phyloP scores from a whole-genome alignment of 768 basidiomycete genomes.

The Cyathus striatus region DNA sequence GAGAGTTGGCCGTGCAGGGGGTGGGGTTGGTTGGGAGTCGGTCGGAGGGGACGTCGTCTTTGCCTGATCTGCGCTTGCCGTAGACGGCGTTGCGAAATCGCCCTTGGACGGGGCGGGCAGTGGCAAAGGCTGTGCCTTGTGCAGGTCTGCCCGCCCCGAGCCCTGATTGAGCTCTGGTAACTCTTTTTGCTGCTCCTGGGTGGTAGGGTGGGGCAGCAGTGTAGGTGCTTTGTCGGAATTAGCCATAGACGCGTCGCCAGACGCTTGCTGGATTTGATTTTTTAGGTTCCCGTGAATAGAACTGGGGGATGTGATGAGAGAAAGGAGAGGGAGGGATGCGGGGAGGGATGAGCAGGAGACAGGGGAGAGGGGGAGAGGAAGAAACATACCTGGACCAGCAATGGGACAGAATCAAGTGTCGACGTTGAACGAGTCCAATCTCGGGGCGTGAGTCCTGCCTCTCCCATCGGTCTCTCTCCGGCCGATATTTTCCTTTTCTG shows the following conservation, averaged over 20 bases:
- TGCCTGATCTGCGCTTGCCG: conserved; percentile 11
- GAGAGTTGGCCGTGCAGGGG: conserved; percentile 36
- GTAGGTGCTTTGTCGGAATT: conserved; percentile 47
- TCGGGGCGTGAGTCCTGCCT: too few relatives aligned
- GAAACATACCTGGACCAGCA: conserved; percentile 1
- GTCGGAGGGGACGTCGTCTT: conserved; percentile 17
- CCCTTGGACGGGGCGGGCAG: conserved; percentile 1
- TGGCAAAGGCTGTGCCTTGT: conserved; percentile 13
- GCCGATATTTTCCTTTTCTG: neutral
- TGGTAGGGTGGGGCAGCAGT: conserved; percentile 39
- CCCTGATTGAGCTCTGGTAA: conserved; percentile 21
- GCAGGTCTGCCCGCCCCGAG: conserved; percentile 14
- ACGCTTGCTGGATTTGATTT: conserved; percentile 48
- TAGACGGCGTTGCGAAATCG: conserved; percentile 8
- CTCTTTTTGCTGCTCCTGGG: conserved; percentile 29
- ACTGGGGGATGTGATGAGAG: conserved; percentile 10
- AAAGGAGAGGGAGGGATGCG: conserved; percentile 6
- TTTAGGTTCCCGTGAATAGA: conserved; percentile 22
- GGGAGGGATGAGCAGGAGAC: neutral
- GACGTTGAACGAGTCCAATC: too few relatives aligned
- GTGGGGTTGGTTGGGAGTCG: conserved; percentile 16
- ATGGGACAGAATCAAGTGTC: too few relatives aligned
- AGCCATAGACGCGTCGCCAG: conserved; percentile 80
- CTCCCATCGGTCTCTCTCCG: neutral
- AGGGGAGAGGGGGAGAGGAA: neutral